A percentile compares a stretch with the other conserved stretches of the same genome.
Conservation (phyloP, 768 basidiomycete genomes). For the Agrocybe praecox region DNA sequence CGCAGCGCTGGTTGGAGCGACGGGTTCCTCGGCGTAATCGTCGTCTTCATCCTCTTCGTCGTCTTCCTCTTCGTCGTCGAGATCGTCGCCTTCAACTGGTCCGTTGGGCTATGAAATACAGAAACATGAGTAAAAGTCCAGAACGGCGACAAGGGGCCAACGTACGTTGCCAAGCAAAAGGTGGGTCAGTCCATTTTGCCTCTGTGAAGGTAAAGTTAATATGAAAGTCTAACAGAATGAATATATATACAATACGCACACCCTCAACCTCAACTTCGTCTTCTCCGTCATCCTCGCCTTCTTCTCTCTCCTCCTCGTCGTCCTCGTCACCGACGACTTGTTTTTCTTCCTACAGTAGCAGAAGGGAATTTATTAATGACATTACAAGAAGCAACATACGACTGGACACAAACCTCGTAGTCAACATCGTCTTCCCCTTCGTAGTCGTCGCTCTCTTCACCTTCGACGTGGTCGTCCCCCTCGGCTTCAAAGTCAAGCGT, state of each 20-base stretch:
- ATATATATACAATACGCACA: not conserved
- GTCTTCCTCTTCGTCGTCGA: slow-evolving; percentile 24
- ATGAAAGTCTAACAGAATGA: not conserved
- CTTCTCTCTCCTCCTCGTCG: not conserved
- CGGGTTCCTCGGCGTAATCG: slow-evolving; percentile 30
- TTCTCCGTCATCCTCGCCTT: not conserved
- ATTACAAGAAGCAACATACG: not conserved
- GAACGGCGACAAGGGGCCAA: not conserved
- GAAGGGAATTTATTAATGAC: not conserved
- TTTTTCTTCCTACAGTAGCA: not conserved
- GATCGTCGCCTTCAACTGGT: slow-evolving; percentile 25
- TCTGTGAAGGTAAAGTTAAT: not conserved
- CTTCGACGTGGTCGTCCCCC: not conserved
- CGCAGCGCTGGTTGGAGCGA: slow-evolving; percentile 18
- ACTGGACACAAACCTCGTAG: not conserved
- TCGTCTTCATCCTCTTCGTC: slow-evolving; percentile 33
- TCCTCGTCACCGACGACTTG: not conserved
- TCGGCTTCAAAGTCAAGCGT: not conserved
- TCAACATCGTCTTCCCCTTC: not conserved
- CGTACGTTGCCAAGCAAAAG: slow-evolving; percentile 31
- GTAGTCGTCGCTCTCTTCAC: not conserved
- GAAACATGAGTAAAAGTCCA: not conserved
- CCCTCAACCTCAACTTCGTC: not conserved
- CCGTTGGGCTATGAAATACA: slow-evolving; percentile 27
- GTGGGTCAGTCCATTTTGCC: slow-evolving; percentile 22